Evolutionary conservation across 2,329 filamentous ascomycete genomes (phyloP), one percentile per base, ranked within the genome.

Genomic region (Colletotrichum viniferum): DNA sequence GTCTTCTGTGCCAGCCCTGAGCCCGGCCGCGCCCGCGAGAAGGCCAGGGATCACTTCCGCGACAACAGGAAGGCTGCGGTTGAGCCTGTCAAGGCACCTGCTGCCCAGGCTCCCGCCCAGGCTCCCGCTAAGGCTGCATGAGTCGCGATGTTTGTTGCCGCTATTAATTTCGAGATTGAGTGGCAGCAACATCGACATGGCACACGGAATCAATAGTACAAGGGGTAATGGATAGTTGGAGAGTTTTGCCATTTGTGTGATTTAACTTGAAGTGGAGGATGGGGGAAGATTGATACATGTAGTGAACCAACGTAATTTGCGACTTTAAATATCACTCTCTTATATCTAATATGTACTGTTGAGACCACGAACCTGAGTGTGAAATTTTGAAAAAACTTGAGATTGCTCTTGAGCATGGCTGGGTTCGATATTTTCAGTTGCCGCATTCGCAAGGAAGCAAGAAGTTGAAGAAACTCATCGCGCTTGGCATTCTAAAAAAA

Each of bases 1-100:
- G 73, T 75, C 43, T 75, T 75, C 58, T 75, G 73, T 28, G 73
- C 73, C 63, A 32, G 28, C 28, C 43, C 56, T 8, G 69, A 75
- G 58, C 73, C 62, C 18, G 73, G 69, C 24, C 30, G 55, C 24
- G 73, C 73, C 32, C 55, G 63, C 5, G 73, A 75, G 7, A 75
- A 75, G 69, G 73, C 73, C 7, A 60, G 58, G 52, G 63, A 73
- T 12, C 73, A 75, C 58, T 75, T 75, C 69, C 63, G 48, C 18
- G 52, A 71, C 14, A 43, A 56, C 14, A 52, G 71, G 16, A 32
- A 67, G 63, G 30, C 60, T 63, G 60, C 61, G 43, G 43, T 48
- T 30, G 18, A 61, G 16, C 18, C 26, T n/a, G 18, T n/a, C 55
- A 58, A 26, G 21, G 55, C 55, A 16, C 43, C 43, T 48, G 43